Evolutionary conservation across 139 green algal species (phyloP), one percentile per base, ranked within the genome.

Genomic region (Desmodesmus armatus): DNA sequence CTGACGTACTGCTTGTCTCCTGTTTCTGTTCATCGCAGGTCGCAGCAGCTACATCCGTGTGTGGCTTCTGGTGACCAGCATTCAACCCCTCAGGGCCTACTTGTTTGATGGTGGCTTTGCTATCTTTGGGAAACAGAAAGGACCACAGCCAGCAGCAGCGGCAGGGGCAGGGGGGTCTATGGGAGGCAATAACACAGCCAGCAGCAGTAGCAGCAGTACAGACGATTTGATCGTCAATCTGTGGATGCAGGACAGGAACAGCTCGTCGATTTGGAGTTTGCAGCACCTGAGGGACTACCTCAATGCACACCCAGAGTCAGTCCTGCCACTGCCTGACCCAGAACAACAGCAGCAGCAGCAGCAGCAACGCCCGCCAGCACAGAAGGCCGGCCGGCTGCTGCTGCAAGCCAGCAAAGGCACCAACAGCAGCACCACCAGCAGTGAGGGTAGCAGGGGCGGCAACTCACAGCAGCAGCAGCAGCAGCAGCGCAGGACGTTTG

Each of bases 161-260:
- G 74, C 73, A 63, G 41, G 53, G 73, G 67, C 80, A 82, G 66
- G 23, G 23, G 39, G 35, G 80, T 27, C 84, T 86, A 21, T 41
- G 73, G 53, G 41, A 72, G 55, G 81, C 67, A 86, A 44, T 2
- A 44, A 62, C 69, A 83, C 33, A 6, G 80, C 66, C 39, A 55
- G 44, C 62, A 79, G 41, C 71, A 74, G 63, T 37, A 75, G 75
- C 78, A 77, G 49, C 69, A 80, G 62, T 43, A 86, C 35, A 29
- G 73, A 93, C 31, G 87, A 89, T 19, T 85, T 93, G 35, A 82
- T 93, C 11, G 93, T 96, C 13, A 97, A 96, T 58, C 83, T 96
- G 19, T 96, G 89, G 90, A 89, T 74, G 6, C 89, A 95, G 70
- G 87, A 94, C 43, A 79, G 93, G 0, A 53, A 82, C 3, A 85